Evolutionary conservation across 1,284 basidiomycete species (phyloP), one percentile per base, ranked within the genome.

Genomic region (Cutaneotrichosporon cyanovorans): DNA sequence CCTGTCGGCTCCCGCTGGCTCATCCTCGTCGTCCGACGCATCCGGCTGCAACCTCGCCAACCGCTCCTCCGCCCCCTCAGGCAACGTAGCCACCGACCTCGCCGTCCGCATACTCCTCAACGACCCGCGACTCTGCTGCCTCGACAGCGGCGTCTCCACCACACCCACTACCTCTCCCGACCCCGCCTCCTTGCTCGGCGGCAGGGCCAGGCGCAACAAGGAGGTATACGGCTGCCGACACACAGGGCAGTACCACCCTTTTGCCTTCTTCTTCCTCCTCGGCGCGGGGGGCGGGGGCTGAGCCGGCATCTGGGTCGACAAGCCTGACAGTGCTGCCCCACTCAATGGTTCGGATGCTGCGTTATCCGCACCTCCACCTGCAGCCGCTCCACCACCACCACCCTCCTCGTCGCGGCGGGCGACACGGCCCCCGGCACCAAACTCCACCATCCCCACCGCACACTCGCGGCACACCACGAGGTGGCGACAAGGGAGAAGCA

Each of bases 241-340:
- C 41, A 92, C 86, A 23, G 88, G 88, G 66, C 88, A 92, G 78
- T 86, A 88, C 88, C 88, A 92, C 14, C 88, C 88, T 71, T 92
- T 92, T 2, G 87, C 84, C 73, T 87, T 90, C 58, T 87, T 78
- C 76, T 88, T 90, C 63, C 88, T 76, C 46, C 87, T 60, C 34
- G 69, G 59, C 10, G 59, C 50, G 8, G 63, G 69, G 2, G 78
- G 68, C 1, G 60, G 54, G 16, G 51, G 37, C n/a, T 75, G 68
- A 16, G 72, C 55, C 9, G 68, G 65, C 42, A 9, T 48, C 52
- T 3, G 46, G 50, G 20, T 41, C 51, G 21, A n/a, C n/a, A 45
- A 45, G 11, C 34, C 48, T 30, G 45, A 44, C 12, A 70, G 59
- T 1, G 57, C 50, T 20, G 53, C 57, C 40, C 23, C 50, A 50